A percentile compares a stretch with the other conserved stretches of the same genome.
These are phyloP conservation scores for Solanum pinnatisectum DNA, from an alignment of 257 asterid genomes.

Conservation along the genomic window DNA sequence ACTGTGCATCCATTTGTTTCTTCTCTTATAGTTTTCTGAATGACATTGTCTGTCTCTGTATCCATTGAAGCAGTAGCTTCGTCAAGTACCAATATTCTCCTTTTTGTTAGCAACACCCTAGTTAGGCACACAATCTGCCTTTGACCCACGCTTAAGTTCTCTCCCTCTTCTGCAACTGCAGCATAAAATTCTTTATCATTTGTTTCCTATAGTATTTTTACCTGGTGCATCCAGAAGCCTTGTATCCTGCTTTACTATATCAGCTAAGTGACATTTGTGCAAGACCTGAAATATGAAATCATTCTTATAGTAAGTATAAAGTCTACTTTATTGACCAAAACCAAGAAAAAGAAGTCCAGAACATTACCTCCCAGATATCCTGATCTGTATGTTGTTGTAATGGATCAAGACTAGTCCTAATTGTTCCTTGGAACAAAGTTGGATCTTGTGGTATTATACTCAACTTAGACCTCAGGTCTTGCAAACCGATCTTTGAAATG, in stretches of 20 bases:
- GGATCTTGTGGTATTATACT: conserved; percentile 90
- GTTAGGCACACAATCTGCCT: conserved; percentile 75
- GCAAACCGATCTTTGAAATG: conserved; percentile 57
- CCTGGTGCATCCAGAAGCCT: conserved; percentile 74
- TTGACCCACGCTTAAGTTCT: conserved; percentile 81
- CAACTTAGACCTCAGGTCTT: conserved; percentile 57
- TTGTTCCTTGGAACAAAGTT: conserved; percentile 63
- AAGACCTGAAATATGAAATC: conserved; percentile 32
- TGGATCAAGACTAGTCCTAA: conserved; percentile 70
- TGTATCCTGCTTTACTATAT: conserved; percentile 46
- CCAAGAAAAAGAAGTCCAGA: neutral
- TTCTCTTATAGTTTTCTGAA: conserved; percentile 67
- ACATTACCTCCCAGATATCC: conserved; percentile 66
- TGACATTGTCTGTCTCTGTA: conserved; percentile 59
- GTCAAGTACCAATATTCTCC: conserved; percentile 58
- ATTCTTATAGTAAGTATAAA: neutral
- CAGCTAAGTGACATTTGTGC: conserved; percentile 54
- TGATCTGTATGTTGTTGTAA: conserved; percentile 45
- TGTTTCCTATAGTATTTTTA: neutral
- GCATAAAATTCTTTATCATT: neutral
- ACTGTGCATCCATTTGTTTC: conserved; percentile 65
- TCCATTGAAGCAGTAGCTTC: conserved; percentile 92
- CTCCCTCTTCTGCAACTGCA: conserved; percentile 85
- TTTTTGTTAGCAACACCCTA: conserved; percentile 49
- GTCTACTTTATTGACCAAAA: neutral